Base-by-base conservation (phyloP, 495 filamentous ascomycete genomes). In the Neurospora sp. region DNA sequence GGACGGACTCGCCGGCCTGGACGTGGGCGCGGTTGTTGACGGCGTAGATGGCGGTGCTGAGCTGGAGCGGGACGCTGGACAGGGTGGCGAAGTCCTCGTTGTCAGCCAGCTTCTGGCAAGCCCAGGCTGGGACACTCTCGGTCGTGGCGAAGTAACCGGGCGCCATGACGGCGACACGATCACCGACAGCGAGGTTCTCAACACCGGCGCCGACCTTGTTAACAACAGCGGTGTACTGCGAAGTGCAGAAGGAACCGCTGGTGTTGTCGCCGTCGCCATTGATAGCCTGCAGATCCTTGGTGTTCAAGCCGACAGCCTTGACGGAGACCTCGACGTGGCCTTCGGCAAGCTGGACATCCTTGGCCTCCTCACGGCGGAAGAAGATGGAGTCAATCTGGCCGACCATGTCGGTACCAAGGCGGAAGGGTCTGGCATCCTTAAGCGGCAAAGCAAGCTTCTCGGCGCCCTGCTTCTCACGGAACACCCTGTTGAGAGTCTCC, bases 21-120 rank as follows among this genome's bases (percentile, higher is more conserved):
- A 87, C 45, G 1, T 79, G 74, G 0, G 79, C 85, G 2, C 83
- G 70, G 19, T 83, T 73, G n/a, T 80, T 36, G 34, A 86, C 73
- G 0, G 84, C 81, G 72, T 90, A 85, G 54, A 85, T 86, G 0
- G 88, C 88, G 0, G 89, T 90, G 8, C 84, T 84, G 0, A 84
- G 75, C 0, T 88, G 82, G 2, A 88, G 75, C 5, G 86, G 81
- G 1, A 74, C 71, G 0, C 75, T 76, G 10, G 69, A 74, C 2
- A 73, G 70, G 9, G 76, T 74, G 5, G 77, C 74, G 19, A 82
- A 81, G 1, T 71, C 31, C 70, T 70, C 69, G 39, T 21, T 42
- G 13, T 71, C 73, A 1, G 77, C 79, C 38, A 85, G 48, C 74
- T 79, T 81, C 21, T 76, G 6, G 11, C 81, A 79, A 28, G 76